These are phyloP conservation scores for Oryza meridionalis DNA, from an alignment of 176 grass and related monocot species.

Conservation along the genomic window DNA sequence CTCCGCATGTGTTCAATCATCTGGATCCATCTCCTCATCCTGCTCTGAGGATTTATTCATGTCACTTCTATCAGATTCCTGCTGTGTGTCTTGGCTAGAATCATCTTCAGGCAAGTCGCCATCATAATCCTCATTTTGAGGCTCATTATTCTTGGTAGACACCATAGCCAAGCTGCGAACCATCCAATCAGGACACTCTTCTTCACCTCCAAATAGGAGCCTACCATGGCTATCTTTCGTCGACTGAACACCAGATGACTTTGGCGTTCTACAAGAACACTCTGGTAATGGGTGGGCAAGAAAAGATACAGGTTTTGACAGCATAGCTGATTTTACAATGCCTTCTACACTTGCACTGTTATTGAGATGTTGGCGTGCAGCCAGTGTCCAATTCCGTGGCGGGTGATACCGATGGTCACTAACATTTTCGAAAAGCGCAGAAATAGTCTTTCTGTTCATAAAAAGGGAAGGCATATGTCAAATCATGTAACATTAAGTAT, in stretches of 20 bases:
- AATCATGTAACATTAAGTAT: slow-evolving; percentile 24
- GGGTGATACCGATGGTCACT: slow-evolving; percentile 80
- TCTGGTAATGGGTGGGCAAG: slow-evolving; percentile 79
- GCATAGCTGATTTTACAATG: slow-evolving; percentile 46
- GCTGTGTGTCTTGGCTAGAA: slow-evolving; percentile 33
- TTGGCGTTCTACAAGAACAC: slow-evolving; percentile 70
- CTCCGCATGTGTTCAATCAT: slow-evolving; percentile 62
- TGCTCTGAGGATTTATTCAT: slow-evolving; percentile 65
- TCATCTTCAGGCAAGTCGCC: slow-evolving; percentile 73
- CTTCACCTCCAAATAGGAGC: slow-evolving; percentile 58
- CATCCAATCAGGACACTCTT: slow-evolving; percentile 83
- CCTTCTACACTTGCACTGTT: slow-evolving; percentile 63
- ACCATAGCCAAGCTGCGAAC: slow-evolving; percentile 33
- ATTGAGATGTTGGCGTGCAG: slow-evolving; percentile 77
- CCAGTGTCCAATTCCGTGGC: slow-evolving; percentile 80
- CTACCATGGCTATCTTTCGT: slow-evolving; percentile 43
- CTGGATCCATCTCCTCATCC: slow-evolving; percentile 97
- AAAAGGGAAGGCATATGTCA: slow-evolving; percentile 18
- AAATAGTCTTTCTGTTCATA: slow-evolving; percentile 77
- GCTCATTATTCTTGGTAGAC: slow-evolving; percentile 47
- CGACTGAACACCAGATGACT: slow-evolving; percentile 24
- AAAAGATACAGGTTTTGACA: slow-evolving; percentile 80
- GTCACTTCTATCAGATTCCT: slow-evolving; percentile 71
- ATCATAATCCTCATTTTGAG: slow-evolving; percentile 74
- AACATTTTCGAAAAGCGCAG: slow-evolving; percentile 60